Evolutionary conservation across 2,329 filamentous ascomycete genomes (phyloP).

Genomic region (Penicillium griseofulvum): DNA sequence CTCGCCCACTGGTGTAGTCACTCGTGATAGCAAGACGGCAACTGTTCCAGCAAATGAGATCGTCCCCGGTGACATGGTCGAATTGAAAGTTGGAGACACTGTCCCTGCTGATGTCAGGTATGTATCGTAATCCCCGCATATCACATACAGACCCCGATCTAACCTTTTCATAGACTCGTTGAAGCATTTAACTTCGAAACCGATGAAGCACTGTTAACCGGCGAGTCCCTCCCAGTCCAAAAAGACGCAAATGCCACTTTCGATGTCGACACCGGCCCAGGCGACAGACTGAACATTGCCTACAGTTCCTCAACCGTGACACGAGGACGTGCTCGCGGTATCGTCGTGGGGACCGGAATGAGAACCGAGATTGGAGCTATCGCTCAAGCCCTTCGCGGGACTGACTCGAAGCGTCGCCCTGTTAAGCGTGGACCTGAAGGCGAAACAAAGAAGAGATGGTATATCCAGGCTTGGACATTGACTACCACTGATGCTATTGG

Average conservation of each 20-base stretch:
- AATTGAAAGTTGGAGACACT: slow-evolving; percentile 59
- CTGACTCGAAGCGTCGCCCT: slow-evolving; percentile 51
- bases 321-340: slow-evolving; percentile 58
- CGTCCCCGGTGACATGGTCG: slow-evolving; percentile 61
- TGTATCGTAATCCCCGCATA: slow-evolving; percentile 17
- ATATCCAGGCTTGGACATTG: slow-evolving; percentile 51
- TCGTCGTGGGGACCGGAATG: slow-evolving; percentile 63
- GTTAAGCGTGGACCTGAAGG: slow-evolving; percentile 53
- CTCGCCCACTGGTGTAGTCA: slow-evolving; percentile 57
- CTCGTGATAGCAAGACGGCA: slow-evolving; percentile 57
- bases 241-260: slow-evolving; percentile 51
- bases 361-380: slow-evolving; percentile 64
- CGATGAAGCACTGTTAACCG: slow-evolving; percentile 65
- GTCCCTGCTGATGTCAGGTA: slow-evolving; percentile 61
- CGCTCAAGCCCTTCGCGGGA: slow-evolving; percentile 61
- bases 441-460: slow-evolving; percentile 53
- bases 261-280: slow-evolving; percentile 53
- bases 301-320: slow-evolving; percentile 63
- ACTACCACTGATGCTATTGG: slow-evolving; percentile 60
- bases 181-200: slow-evolving; percentile 71
- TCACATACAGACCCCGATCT: not conserved
- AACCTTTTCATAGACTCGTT: slow-evolving; percentile 39
- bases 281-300: slow-evolving; percentile 61
- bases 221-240: slow-evolving; percentile 60
- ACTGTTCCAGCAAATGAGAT: slow-evolving; percentile 58